Conservation (phyloP, 306 rosid genomes). For the Rosa multiflora region DNA sequence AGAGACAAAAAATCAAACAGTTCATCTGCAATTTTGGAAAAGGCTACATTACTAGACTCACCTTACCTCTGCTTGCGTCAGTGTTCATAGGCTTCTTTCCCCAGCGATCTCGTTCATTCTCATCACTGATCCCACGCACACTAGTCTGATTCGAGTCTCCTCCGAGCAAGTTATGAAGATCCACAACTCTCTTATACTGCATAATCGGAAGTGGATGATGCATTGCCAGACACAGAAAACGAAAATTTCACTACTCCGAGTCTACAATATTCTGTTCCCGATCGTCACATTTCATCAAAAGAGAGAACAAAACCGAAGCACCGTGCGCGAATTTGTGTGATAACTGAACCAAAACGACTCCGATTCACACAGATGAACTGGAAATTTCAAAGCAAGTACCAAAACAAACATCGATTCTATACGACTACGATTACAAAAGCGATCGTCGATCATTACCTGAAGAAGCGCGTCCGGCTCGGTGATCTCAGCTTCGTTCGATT, state of each 20-base stretch:
- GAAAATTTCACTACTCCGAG: neutral
- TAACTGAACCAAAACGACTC: neutral
- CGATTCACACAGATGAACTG: neutral
- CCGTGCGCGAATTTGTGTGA: neutral
- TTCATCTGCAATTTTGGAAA: neutral
- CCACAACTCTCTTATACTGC: constrained; percentile 55
- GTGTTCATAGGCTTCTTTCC: constrained; percentile 52
- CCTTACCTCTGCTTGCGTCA: constrained; percentile 72
- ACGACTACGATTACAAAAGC: constrained; percentile 19
- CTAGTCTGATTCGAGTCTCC: constrained; percentile 62
- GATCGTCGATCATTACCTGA: constrained; percentile 52
- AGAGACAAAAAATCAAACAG: constrained; percentile 4
- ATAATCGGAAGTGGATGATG: constrained; percentile 68
- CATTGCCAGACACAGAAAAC: constrained; percentile 52
- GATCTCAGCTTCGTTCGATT: constrained; percentile 78
- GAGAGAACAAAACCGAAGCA: neutral
- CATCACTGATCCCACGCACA: constrained; percentile 58
- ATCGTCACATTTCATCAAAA: neutral
- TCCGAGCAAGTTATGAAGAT: constrained; percentile 66
- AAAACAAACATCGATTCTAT: neutral
- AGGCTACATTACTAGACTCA: constrained; percentile 22
- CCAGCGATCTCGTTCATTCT: constrained; percentile 67
- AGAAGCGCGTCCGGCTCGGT: constrained; percentile 92
- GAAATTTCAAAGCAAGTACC: neutral
- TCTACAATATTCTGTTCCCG: neutral